Percentiles rank a stretch among this genome's conserved stretches.
phyloP scores from a whole-genome alignment of 2,329 filamentous ascomycete species.

The Neoscytalidium dimidiatum region DNA sequence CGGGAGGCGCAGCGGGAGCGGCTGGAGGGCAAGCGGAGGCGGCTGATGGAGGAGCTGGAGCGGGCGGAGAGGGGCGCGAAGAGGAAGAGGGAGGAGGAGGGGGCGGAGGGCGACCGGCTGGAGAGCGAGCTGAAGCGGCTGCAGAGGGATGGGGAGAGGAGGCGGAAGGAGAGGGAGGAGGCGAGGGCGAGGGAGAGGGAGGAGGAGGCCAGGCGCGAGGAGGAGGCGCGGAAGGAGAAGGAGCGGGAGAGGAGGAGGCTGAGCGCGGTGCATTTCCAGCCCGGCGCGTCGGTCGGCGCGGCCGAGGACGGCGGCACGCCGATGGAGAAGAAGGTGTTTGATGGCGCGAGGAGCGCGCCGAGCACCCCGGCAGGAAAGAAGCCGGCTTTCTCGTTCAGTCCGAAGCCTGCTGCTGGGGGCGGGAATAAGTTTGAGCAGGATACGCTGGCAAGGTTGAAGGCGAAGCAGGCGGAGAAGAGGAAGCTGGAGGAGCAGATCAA shows the following conservation, averaged over 20 bases:
- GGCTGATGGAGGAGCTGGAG: slow-evolving; percentile 86
- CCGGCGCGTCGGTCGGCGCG: slow-evolving; percentile 19
- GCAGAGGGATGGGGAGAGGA: slow-evolving; percentile 14
- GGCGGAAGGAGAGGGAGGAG: slow-evolving; percentile 17
- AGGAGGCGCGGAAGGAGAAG: slow-evolving; percentile 47
- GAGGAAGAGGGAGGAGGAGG: slow-evolving; percentile 47
- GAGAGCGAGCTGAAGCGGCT: slow-evolving; percentile 47
- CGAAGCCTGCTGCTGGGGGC: slow-evolving; percentile 25
- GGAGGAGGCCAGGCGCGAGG: slow-evolving; percentile 50
- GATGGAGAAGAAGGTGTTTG: slow-evolving; percentile 22
- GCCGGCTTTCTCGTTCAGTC: slow-evolving; percentile 47
- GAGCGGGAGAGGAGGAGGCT: slow-evolving; percentile 51
- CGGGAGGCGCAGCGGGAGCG: slow-evolving; percentile 70
- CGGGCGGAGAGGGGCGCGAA: slow-evolving; percentile 64
- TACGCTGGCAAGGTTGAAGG: slow-evolving; percentile 47
- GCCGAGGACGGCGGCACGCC: not conserved
- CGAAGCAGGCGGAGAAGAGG: slow-evolving; percentile 42
- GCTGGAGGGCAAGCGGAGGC: slow-evolving; percentile 71
- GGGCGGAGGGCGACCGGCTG: slow-evolving; percentile 51
- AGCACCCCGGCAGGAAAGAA: slow-evolving; percentile 33
- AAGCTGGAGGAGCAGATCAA: slow-evolving; percentile 47
- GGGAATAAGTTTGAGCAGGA: slow-evolving; percentile 40
- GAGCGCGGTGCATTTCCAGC: slow-evolving; percentile 40
- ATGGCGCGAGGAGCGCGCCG: slow-evolving; percentile 24
- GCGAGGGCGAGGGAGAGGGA: slow-evolving; percentile 36